Evolutionary conservation across 495 filamentous ascomycete genomes (phyloP).

Genomic region (Hypoxylon subgilvum): DNA sequence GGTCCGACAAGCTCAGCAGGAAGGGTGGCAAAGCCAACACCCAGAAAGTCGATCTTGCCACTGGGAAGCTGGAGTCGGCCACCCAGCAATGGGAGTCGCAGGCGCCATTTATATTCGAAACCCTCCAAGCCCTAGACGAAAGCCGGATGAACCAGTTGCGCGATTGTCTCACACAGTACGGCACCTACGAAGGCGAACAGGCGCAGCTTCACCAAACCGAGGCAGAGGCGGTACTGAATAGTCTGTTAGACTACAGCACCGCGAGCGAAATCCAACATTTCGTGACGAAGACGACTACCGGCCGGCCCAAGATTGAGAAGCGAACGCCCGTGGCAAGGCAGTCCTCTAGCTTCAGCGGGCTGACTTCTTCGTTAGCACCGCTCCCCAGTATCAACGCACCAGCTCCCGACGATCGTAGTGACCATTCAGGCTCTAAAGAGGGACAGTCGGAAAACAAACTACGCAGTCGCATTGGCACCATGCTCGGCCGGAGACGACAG

Average conservation of each 20-base stretch:
- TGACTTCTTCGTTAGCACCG: conserved; percentile 36
- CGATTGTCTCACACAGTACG: conserved; percentile 87
- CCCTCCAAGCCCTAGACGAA: conserved; percentile 90
- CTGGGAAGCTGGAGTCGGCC: conserved; percentile 75
- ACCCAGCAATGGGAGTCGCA: conserved; percentile 91
- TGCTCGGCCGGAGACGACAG: conserved; percentile 70
- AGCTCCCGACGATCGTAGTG: conserved; percentile 63
- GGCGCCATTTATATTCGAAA: conserved; percentile 94
- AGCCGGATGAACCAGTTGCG: conserved; percentile 87
- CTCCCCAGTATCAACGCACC: conserved; percentile 33
- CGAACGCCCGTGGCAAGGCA: conserved; percentile 48
- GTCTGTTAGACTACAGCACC: conserved; percentile 85
- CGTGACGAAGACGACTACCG: conserved; percentile 56
- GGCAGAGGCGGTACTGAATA: conserved; percentile 81
- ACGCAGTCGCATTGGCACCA: conserved; percentile 78
- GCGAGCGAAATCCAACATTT: conserved; percentile 90
- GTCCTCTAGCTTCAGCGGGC: conserved; percentile 47
- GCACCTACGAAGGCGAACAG: conserved; percentile 91
- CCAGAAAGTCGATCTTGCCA: conserved; percentile 80
- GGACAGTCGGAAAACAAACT: conserved; percentile 58
- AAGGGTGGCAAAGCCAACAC: conserved; percentile 79
- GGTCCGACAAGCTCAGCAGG: conserved; percentile 80
- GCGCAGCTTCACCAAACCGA: conserved; percentile 76
- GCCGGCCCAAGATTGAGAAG: conserved; percentile 57
- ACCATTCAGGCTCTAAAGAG: conserved; percentile 62